A percentile compares a stretch with the other conserved stretches of the same genome.
Conservation (phyloP, 768 basidiomycete species). For the Termitomyces sp. region DNA sequence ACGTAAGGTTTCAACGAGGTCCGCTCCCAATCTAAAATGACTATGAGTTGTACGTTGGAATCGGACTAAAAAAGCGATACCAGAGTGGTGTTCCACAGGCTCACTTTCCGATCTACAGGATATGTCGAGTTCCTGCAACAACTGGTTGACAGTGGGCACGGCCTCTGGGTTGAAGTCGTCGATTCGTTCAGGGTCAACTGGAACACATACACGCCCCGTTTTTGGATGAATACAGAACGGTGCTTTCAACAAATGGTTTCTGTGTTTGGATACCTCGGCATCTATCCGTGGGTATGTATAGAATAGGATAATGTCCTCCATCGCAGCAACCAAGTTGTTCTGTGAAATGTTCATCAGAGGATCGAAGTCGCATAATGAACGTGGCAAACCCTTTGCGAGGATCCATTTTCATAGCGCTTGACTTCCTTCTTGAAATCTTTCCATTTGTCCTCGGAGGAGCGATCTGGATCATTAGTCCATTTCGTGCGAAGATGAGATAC, state of each 20-base stretch:
- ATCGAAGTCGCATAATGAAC: background rate
- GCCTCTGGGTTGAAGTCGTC: conserved; percentile 77
- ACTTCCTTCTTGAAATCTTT: conserved; percentile 45
- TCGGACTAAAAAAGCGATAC: conserved; percentile 21
- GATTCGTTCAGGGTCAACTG: conserved; percentile 71
- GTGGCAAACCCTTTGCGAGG: conserved; percentile 26
- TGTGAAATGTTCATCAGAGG: conserved; percentile 15
- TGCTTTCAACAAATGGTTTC: conserved; percentile 96
- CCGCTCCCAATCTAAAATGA: conserved; percentile 64
- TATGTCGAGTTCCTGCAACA: conserved; percentile 75
- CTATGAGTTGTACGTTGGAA: background rate
- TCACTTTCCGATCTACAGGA: conserved; percentile 24
- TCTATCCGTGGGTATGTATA: conserved; percentile 97
- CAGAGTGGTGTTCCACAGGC: conserved; percentile 42
- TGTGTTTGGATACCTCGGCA: conserved; percentile 94
- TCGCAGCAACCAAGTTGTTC: conserved; percentile 33
- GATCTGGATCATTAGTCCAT: conserved; percentile 52
- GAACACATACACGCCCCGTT: conserved; percentile 94
- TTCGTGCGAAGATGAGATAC: conserved; percentile 42
- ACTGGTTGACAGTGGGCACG: conserved; percentile 83
- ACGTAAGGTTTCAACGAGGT: conserved; percentile 89
- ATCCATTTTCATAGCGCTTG: conserved; percentile 25
- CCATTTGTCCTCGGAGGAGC: conserved; percentile 73
- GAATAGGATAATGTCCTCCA: conserved; percentile 87
- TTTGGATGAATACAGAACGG: conserved; percentile 97